Base-by-base conservation (phyloP, 2,329 filamentous ascomycete species). In the Aspergillus melleus region DNA sequence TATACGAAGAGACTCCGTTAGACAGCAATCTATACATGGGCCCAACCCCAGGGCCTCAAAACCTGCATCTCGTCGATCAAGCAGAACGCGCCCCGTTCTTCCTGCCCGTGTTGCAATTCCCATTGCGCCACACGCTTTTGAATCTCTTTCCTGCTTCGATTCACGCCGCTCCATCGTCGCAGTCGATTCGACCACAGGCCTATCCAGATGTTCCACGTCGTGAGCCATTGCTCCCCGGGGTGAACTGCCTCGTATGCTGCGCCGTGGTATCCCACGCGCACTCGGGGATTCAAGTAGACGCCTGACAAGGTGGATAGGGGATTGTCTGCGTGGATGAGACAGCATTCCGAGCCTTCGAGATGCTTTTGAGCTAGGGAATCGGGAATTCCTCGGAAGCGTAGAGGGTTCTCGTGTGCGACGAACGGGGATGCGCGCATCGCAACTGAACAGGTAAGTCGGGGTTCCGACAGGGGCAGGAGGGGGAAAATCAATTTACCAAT, bases 251-350 rank as follows among this genome's bases (percentile, higher is more conserved):
- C 72, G 68, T 88, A 88, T 1, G 85, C 84, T 0, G 72, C 60
- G 2, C 74, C 71, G 62, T 80, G 85, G 69, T 91, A 91, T 2
- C 82, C 87, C 5, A 91, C 89, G 9, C 88, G 80, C 11, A 91
- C 88, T 12, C 82, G 82, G 1, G 89, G 88, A 70, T 92, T 92
- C 44, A 91, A 70, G 72, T 81, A 91, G 6, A 91, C 85, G 53
- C 89, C 86, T 57, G 78, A 65, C 49, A 58, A 52, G 2, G 14
- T 26, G 5, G 61, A 63, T 5, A 87, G 75, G 1, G 84, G 84
- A 66, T 91, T 91, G 68, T 91, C 89, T 2, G 86, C 85, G 70
- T 91, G 89, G 57, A 91, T 86, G 0, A 86, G 73, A 62, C 84
- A 86, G 68, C 84, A 85, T 67, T 86, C 84, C 49, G 81, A 84